Evolutionary conservation across 2,329 filamentous ascomycete genomes (phyloP).

Genomic region (Dothistroma pini): DNA sequence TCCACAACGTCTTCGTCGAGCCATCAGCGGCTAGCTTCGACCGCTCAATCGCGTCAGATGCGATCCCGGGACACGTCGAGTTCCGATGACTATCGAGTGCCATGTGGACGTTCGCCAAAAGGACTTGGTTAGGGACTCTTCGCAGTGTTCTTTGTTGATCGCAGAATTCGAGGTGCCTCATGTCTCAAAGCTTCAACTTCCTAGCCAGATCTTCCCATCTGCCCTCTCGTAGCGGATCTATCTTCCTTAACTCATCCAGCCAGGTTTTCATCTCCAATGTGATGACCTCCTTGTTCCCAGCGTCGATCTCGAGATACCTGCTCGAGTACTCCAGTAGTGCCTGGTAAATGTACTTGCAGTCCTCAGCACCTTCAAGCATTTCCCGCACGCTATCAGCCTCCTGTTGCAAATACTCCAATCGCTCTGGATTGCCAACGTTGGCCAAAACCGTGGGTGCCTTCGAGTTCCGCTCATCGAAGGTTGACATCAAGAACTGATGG

Average conservation of each 20-base stretch:
- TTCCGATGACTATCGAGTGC: no score
- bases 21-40: no score
- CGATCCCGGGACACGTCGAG: no score
- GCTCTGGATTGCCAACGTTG: constrained; percentile 58
- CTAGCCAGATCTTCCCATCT: constrained; percentile 70
- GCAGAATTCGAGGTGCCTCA: not conserved
- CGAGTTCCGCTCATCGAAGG: constrained; percentile 52
- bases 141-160: not conserved
- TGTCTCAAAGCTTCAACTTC: constrained; percentile 39
- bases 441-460: constrained; percentile 55
- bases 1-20: not conserved
- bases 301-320: constrained; percentile 52
- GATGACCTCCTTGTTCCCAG: constrained; percentile 39
- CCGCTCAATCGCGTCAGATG: no score
- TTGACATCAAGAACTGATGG: constrained; percentile 79
- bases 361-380: constrained; percentile 59
- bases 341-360: constrained; percentile 88
- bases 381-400: constrained; percentile 75
- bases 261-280: constrained; percentile 46
- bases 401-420: constrained; percentile 60
- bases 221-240: constrained; percentile 71
- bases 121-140: no score
- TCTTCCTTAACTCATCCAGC: constrained; percentile 61
- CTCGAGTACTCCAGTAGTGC: constrained; percentile 72
- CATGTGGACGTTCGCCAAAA: no score